A percentile compares a stretch with the other conserved stretches of the same genome.
Evolutionary conservation across 1,284 basidiomycete species (phyloP).

Genomic region (Cutaneotrichosporon spelunceum): DNA sequence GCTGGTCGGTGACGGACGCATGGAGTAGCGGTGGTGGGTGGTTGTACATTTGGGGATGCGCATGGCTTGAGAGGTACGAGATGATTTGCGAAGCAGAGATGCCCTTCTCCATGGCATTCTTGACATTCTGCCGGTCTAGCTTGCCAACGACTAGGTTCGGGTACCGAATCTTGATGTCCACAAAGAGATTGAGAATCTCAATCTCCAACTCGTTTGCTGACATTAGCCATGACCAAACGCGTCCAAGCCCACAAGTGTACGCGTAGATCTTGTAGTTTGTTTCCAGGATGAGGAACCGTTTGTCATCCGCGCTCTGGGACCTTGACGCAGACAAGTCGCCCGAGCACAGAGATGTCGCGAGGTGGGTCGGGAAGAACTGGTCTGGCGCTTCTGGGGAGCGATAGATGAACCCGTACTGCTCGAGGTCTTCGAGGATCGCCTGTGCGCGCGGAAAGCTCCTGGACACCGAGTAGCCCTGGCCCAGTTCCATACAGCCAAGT

Average conservation of each 20-base stretch:
- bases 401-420: slow-evolving; percentile 92
- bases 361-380: slow-evolving; percentile 90
- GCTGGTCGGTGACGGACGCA: slow-evolving; percentile 86
- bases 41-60: slow-evolving; percentile 96
- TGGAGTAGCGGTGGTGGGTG: slow-evolving; percentile 56
- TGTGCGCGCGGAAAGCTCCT: slow-evolving; percentile 73
- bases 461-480: slow-evolving; percentile 87
- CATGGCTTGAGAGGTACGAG: slow-evolving; percentile 87
- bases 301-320: slow-evolving; percentile 50
- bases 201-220: slow-evolving; percentile 92
- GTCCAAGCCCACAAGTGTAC: slow-evolving; percentile 62
- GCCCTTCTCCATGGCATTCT: slow-evolving; percentile 87
- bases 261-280: slow-evolving; percentile 98
- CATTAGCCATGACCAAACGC: neutral
- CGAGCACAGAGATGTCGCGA: slow-evolving; percentile 82
- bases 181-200: slow-evolving; percentile 91
- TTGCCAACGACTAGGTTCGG: slow-evolving; percentile 93
- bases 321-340: slow-evolving; percentile 61
- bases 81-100: slow-evolving; percentile 98
- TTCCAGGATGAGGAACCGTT: slow-evolving; percentile 94
- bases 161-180: slow-evolving; percentile 87
- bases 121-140: slow-evolving; percentile 91
- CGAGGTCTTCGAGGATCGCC: slow-evolving; percentile 72
- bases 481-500: slow-evolving; percentile 88
- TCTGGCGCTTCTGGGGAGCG: slow-evolving; percentile 56